Evolutionary conservation across 2,329 filamentous ascomycete genomes (phyloP).

Genomic region (Colletotrichum sansevieriae): DNA sequence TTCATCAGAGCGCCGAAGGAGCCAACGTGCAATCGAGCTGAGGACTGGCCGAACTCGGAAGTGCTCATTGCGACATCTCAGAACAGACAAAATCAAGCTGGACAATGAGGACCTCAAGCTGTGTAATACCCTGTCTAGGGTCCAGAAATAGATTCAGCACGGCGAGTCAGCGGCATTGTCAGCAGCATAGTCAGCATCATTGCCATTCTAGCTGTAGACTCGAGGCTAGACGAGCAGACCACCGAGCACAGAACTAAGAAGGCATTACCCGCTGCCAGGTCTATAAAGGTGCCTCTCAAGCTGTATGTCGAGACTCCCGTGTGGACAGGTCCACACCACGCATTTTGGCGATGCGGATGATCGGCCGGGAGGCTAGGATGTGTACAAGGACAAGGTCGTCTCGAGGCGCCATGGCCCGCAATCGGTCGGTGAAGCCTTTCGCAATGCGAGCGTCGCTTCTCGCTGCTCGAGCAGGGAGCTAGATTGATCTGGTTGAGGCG

Average conservation of each 20-base stretch:
- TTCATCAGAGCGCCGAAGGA: slow-evolving; percentile 65
- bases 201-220: no score
- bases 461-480: slow-evolving; percentile 59
- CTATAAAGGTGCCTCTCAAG: no score
- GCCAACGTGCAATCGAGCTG: slow-evolving; percentile 58
- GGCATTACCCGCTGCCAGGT: no score
- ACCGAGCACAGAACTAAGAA: no score
- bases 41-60: slow-evolving; percentile 50
- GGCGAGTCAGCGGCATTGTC: no score
- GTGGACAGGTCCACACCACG: slow-evolving; percentile 59
- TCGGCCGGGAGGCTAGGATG: slow-evolving; percentile 43
- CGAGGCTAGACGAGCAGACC: no score
- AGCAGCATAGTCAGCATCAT: no score
- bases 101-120: slow-evolving; percentile 53
- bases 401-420: slow-evolving; percentile 59
- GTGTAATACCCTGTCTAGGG: no score
- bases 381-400: slow-evolving; percentile 63
- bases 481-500: slow-evolving; percentile 54
- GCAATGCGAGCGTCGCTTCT: slow-evolving; percentile 65
- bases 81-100: slow-evolving; percentile 62
- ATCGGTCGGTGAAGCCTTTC: slow-evolving; percentile 56
- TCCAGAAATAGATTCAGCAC: no score
- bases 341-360: slow-evolving; percentile 48
- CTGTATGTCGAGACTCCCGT: no score
- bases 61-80: slow-evolving; percentile 23